Evolutionary conservation across 2,329 filamentous ascomycete species (phyloP).

Genomic region (Aspergillaceae sp.): DNA sequence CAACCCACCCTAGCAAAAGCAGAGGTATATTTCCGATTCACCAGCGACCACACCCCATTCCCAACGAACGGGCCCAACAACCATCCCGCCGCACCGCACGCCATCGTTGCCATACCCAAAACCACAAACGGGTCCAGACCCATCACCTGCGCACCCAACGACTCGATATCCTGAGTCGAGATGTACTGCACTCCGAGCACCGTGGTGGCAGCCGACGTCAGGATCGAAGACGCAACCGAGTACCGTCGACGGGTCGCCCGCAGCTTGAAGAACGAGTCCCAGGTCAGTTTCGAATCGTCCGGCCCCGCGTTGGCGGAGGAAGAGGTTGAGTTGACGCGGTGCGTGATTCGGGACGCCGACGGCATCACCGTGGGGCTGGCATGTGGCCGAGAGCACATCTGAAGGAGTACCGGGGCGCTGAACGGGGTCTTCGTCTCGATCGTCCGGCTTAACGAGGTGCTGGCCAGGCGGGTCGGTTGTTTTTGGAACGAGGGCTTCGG

Average conservation of each 20-base stretch:
- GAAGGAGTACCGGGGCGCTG: slow-evolving; percentile 6
- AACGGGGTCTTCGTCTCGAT: slow-evolving; percentile 1
- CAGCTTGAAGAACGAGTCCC: slow-evolving; percentile 88
- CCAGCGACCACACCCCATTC: slow-evolving; percentile 66
- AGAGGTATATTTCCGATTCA: slow-evolving; percentile 60
- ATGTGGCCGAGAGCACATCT: slow-evolving; percentile 7
- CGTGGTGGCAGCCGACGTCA: slow-evolving; percentile 55
- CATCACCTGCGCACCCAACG: slow-evolving; percentile 55
- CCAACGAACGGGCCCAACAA: slow-evolving; percentile 75
- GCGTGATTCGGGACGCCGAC: slow-evolving; percentile 4
- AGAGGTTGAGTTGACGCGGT: slow-evolving; percentile 23
- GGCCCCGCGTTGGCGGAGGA: slow-evolving; percentile 23
- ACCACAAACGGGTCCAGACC: slow-evolving; percentile 83
- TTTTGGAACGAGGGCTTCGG: slow-evolving; percentile 15
- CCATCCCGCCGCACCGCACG: slow-evolving; percentile 77
- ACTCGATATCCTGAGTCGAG: slow-evolving; percentile 62
- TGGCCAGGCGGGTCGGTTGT: slow-evolving; percentile 17
- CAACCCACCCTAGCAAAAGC: slow-evolving; percentile 61
- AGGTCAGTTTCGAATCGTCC: slow-evolving; percentile 51
- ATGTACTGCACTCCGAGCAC: slow-evolving; percentile 47
- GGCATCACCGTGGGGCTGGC: background rate
- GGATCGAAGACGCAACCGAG: slow-evolving; percentile 68
- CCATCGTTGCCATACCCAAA: slow-evolving; percentile 69
- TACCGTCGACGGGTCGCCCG: slow-evolving; percentile 77
- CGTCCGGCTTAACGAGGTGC: slow-evolving; percentile 14